A percentile compares a stretch with the other conserved stretches of the same genome.
phyloP scores from a whole-genome alignment of 495 filamentous ascomycete species.

The Symbiotaphrina buchneri region DNA sequence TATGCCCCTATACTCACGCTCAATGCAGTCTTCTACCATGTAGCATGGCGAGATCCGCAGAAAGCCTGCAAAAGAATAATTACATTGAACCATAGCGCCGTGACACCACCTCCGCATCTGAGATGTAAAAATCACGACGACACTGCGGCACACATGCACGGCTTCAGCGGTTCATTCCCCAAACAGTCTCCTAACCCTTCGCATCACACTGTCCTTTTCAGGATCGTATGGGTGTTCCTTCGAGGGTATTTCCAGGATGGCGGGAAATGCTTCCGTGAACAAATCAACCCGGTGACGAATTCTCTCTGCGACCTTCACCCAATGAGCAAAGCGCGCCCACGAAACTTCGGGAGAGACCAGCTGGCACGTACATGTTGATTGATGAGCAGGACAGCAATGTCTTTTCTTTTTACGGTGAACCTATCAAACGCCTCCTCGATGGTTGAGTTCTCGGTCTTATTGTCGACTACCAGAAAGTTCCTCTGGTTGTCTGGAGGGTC shows the following conservation, averaged over 20 bases:
- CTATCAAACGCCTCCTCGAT: slow-evolving; percentile 84
- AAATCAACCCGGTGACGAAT: slow-evolving; percentile 66
- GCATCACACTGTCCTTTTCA: slow-evolving; percentile 94
- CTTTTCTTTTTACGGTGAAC: slow-evolving; percentile 75
- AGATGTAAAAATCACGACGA: not conserved
- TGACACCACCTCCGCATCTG: too few species aligned
- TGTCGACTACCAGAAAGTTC: slow-evolving; percentile 93
- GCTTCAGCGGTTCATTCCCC: slow-evolving; percentile 2
- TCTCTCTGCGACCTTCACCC: slow-evolving; percentile 66
- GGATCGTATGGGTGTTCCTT: slow-evolving; percentile 99
- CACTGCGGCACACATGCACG: not conserved
- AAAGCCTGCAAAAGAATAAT: too few species aligned
- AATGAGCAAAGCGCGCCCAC: not conserved
- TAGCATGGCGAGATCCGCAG: too few species aligned
- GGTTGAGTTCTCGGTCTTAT: slow-evolving; percentile 64
- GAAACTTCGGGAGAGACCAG: not conserved
- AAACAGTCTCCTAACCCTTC: slow-evolving; percentile 32
- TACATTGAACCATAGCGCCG: too few species aligned
- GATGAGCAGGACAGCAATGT: slow-evolving; percentile 89
- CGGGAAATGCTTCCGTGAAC: slow-evolving; percentile 53
- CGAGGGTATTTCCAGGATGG: slow-evolving; percentile 83
- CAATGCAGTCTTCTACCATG: too few species aligned
- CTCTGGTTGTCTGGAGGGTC: slow-evolving; percentile 66
- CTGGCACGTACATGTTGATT: slow-evolving; percentile 71
- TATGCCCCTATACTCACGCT: too few species aligned